phyloP scores from a whole-genome alignment of 345 rosid species.

The Salix purpurea region DNA sequence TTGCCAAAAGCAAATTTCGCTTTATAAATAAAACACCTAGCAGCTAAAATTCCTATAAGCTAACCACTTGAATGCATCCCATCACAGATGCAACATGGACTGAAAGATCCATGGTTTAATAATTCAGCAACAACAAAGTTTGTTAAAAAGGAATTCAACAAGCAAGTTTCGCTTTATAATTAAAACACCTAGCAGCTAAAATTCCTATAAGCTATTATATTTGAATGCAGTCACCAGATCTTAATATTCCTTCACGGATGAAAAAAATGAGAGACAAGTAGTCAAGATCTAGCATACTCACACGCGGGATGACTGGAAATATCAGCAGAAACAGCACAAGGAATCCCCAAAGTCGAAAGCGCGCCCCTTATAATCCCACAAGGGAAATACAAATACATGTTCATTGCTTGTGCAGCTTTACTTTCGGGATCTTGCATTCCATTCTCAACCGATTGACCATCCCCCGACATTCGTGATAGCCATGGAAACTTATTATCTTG shows the following conservation, averaged over 20 bases:
- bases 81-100: too few relatives aligned
- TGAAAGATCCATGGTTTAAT: background rate
- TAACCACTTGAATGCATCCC: background rate
- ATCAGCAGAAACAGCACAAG: constrained; percentile 95
- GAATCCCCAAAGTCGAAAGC: constrained; percentile 91
- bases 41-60: background rate
- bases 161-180: background rate
- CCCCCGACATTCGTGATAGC: constrained; percentile 69
- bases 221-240: background rate
- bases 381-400: constrained; percentile 89
- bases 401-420: constrained; percentile 65
- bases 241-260: background rate
- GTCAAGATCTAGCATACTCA: constrained; percentile 34
- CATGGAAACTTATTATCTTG: constrained; percentile 92
- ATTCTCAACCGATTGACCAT: constrained; percentile 56
- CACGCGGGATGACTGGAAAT: constrained; percentile 92
- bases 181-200: background rate
- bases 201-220: background rate
- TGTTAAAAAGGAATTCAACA: background rate
- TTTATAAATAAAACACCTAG: background rate
- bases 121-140: background rate
- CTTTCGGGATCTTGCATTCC: constrained; percentile 58
- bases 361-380: constrained; percentile 97
- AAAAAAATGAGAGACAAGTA: background rate
- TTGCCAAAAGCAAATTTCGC: background rate